Base-by-base conservation (phyloP, 2,329 filamentous ascomycete genomes). In the Colletotrichum navitas region DNA sequence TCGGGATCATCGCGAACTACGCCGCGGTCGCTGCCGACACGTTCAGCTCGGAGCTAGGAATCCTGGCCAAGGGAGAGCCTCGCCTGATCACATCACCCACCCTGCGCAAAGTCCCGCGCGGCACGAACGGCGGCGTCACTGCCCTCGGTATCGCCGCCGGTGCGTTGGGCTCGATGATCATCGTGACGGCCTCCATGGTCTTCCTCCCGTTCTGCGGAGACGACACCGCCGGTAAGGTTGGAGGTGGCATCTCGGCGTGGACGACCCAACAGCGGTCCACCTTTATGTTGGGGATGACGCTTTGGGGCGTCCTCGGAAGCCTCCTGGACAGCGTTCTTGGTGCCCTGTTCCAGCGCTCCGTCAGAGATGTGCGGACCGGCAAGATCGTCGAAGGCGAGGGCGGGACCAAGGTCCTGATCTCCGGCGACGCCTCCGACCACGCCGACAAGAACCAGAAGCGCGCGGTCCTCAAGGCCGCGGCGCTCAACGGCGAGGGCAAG, bases 71-170 rank as follows among this genome's bases (percentile, higher is more conserved):
- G 71, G 87, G 87, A 32, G 84, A 89, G 55, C 96, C 96, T 11
- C 90, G 95, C 45, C 89, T 99, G 47, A 95, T 99, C 79, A 98
- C 94, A 5, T 95, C 93, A 18, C 90, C 88, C 21, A 90, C 83
- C 5, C 87, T 96, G 77, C 91, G 93, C 71, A 88, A 89, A 74
- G 96, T 98, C 0, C 95, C 96, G 0, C 92, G 89, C 1, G 96
- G 96, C 61, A 98, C 96, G 52, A 99, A 99, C 79, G 96, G 96
- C 41, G 96, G 95, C 21, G 93, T 99, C 11, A 97, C 94, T 0
- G 76, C 90, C 0, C 84, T 89, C 56, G 96, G 96, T 0, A 84
- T 97, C 0, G 82, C 85, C 0, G 93, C 94, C 2, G 95, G 94
- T 0, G 80, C 93, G 26, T 79, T 93, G 0, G 95, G 95, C 3